Base-by-base conservation (phyloP, 2,329 filamentous ascomycete species). In the Biscogniauxia mediterranea region DNA sequence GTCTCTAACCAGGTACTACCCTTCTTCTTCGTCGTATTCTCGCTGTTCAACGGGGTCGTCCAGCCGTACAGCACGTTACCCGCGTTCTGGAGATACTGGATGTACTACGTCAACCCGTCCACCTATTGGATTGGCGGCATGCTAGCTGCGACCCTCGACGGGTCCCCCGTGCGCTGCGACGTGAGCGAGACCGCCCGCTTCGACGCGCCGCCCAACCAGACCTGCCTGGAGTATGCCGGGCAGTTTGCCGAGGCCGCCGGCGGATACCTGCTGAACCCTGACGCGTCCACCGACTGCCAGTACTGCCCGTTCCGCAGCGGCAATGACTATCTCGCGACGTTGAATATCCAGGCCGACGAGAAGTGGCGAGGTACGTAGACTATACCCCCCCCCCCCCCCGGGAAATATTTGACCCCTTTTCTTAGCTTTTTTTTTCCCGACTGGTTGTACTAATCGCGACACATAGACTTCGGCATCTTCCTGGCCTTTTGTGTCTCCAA, bases 11-110 rank as follows among this genome's bases (percentile, higher is more conserved):
- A 81, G 78, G 77, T 88, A 21, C 79, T 92, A 5, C 90, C 90
- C 0, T 92, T 93, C 79, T 92, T 93, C 82, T 90, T 93, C 77
- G 86, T 93, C 73, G 87, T 91, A 79, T 88, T 91, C 69, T 83
- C 82, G 50, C 76, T 91, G 23, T 93, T 93, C 81, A 93, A 92
- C 77, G 91, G 91, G 66, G 86, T 93, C 20, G 84, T 93, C 9
- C 83, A 89, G 2, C 86, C 90, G 0, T 93, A 91, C 73, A 67
- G 75, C 1, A 77, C 81, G 63, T 79, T 93, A 32, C 85, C 86
- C 0, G 84, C 85, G 25, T 91, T 92, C 78, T 94, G 88, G 88
- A 79, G 81, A 49, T 90, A 89, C 76, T 91, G 88, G 85, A 82
- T 84, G 79, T 89, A 89, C 77, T 90, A 83, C 70, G 74, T 88